Conservation (phyloP, 306 rosid species). For the Trifolium subterraneum region DNA sequence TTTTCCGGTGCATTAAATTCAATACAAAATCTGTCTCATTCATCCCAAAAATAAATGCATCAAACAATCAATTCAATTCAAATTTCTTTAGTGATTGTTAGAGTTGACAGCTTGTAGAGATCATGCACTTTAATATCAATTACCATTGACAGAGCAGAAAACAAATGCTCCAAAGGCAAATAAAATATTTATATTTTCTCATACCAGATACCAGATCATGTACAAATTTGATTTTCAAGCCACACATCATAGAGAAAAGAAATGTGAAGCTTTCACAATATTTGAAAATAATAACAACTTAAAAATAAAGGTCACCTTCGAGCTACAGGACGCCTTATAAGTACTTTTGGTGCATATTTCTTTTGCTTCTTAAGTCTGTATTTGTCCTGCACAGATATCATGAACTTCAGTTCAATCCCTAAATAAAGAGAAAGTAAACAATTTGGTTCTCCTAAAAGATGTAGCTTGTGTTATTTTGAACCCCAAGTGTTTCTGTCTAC, state of each 20-base stretch:
- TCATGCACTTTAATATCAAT: neutral
- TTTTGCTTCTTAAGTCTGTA: constrained; percentile 92
- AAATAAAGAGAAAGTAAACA: constrained; percentile 22
- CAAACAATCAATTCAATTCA: no score
- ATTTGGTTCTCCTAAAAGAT: neutral
- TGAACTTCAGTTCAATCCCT: constrained; percentile 31
- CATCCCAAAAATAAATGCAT: no score
- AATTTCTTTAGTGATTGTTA: no score
- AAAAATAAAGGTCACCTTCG: constrained; percentile 60
- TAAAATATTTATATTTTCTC: neutral
- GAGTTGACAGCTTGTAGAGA: neutral
- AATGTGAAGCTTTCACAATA: neutral
- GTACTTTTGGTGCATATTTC: constrained; percentile 92
- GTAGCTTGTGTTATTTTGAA: neutral
- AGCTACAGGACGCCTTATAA: constrained; percentile 81
- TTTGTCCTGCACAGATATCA: constrained; percentile 70
- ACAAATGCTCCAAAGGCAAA: neutral
- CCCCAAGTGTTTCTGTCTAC: neutral
- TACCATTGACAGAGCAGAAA: neutral
- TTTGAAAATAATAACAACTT: constrained; percentile 1
- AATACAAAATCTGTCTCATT: no score
- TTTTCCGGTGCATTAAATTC: no score
- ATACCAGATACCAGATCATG: neutral
- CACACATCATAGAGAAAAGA: neutral
- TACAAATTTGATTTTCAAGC: neutral